Evolutionary conservation across 352 stramenopile species (phyloP), one percentile per base, ranked within the genome.

Genomic region (Phytophthora pistaciae): DNA sequence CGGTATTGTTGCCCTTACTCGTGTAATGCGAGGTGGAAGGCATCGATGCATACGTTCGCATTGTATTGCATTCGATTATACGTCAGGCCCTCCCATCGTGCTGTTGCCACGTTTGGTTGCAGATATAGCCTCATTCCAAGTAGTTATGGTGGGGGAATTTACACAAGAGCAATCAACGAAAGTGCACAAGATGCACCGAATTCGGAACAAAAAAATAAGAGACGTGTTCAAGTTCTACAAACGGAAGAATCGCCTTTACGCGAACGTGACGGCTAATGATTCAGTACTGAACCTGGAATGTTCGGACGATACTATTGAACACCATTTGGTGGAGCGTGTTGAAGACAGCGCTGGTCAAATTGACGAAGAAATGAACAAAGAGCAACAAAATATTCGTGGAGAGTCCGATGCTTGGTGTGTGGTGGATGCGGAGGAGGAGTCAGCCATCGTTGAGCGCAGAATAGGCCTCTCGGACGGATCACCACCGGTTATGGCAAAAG

Each of bases 201-300:
- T 56, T 56, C 49, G 49, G 21, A 36, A 54, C 21, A n/a, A 54
- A 25, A 25, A 54, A 5, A 3, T 56, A n/a, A 33, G 31, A n/a
- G 21, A 56, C 20, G 49, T 36, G 11, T 56, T 56, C 3, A 56
- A 38, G 13, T 36, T 56, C 14, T 56, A 56, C 49, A 56, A 56
- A 18, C 13, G 3, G 20, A 36, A 56, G 10, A 56, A 20, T 36
- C 23, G 3, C 49, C 25, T 56, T 21, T 56, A 56, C 25, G 13
- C 16, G 8, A 18, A 29, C 5, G 49, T 56, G 14, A 13, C 16
- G 14, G 0, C 49, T n/a, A 36, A 29, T 10, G 25, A 14, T 14
- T n/a, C 21, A 16, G 48, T 29, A 29, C 48, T 54, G 10, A 21
- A 23, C 25, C 21, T 11, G 11, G 7, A 31, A 31, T 31, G 27